phyloP scores from a whole-genome alignment of 495 filamentous ascomycete genomes.

The Stereocaulon alpinum region DNA sequence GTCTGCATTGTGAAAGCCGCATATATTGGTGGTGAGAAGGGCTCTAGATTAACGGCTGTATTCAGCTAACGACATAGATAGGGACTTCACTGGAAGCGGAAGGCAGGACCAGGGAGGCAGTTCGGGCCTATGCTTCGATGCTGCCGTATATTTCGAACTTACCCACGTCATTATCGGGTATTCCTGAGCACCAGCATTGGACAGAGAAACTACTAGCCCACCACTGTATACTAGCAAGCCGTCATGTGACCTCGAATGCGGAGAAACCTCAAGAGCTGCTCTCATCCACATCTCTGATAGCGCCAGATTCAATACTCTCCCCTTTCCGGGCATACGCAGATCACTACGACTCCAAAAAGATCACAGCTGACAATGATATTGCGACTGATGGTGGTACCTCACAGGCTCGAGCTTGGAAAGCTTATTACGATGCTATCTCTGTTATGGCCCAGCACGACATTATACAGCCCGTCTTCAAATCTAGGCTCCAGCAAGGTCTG shows the following conservation, averaged over 20 bases:
- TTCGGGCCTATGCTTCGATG: slow-evolving; percentile 52
- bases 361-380: not conserved
- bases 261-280: slow-evolving; percentile 26
- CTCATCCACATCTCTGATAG: slow-evolving; percentile 35
- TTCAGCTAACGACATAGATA: slow-evolving; percentile 17
- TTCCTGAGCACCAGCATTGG: slow-evolving; percentile 59
- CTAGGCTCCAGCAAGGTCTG: slow-evolving; percentile 52
- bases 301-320: slow-evolving; percentile 38
- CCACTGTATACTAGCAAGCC: slow-evolving; percentile 52
- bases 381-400: slow-evolving; percentile 22
- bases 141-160: slow-evolving; percentile 39
- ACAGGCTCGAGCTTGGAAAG: slow-evolving; percentile 55
- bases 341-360: slow-evolving; percentile 36
- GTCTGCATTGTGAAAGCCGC: slow-evolving; percentile 69
- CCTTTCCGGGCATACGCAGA: slow-evolving; percentile 54
- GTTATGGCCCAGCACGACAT: slow-evolving; percentile 36
- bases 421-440: slow-evolving; percentile 70
- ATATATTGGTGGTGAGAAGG: slow-evolving; percentile 54
- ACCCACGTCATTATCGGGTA: slow-evolving; percentile 23
- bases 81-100: slow-evolving; percentile 50
- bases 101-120: slow-evolving; percentile 43
- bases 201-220: slow-evolving; percentile 64
- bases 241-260: slow-evolving; percentile 23
- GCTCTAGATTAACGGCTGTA: not conserved
- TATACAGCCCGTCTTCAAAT: slow-evolving; percentile 26